Percentiles rank a stretch among this genome's conserved stretches.
These are phyloP conservation scores for Neurospora sp. DNA, from an alignment of 495 filamentous ascomycete species.

Conservation along the genomic window DNA sequence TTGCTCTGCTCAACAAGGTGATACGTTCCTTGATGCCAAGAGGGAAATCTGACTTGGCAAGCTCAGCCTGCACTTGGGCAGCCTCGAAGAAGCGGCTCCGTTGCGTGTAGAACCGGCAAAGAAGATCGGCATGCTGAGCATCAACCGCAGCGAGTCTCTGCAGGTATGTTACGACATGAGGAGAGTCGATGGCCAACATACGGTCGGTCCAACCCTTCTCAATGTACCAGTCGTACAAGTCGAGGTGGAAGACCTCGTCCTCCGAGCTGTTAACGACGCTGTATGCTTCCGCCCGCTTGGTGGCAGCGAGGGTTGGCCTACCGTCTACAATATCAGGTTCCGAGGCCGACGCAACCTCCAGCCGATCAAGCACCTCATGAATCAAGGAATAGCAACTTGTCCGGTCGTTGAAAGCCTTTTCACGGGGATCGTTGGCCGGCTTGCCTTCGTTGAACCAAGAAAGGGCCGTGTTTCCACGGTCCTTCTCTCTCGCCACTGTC, in stretches of 20 bases:
- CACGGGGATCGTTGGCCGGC: conserved; percentile 52
- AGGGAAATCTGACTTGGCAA: conserved; percentile 70
- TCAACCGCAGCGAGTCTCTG: conserved; percentile 57
- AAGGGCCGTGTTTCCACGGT: conserved; percentile 73
- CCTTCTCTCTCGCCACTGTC: conserved; percentile 65
- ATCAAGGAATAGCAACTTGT: conserved; percentile 76
- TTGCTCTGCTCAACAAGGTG: conserved; percentile 77
- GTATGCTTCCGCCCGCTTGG: conserved; percentile 78
- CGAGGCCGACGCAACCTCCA: conserved; percentile 56
- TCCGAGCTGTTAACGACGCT: conserved; percentile 70
- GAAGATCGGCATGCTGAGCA: conserved; percentile 72
- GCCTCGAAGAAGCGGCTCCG: conserved; percentile 72
- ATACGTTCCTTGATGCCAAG: conserved; percentile 71
- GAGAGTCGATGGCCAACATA: conserved; percentile 71
- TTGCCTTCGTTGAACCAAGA: conserved; percentile 54
- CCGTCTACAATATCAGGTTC: conserved; percentile 70
- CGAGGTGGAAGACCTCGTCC: conserved; percentile 88
- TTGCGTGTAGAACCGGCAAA: conserved; percentile 82
- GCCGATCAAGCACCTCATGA: conserved; percentile 60
- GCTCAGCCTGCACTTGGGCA: conserved; percentile 70
- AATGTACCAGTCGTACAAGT: conserved; percentile 96
- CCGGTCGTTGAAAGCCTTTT: conserved; percentile 54
- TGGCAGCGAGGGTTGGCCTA: conserved; percentile 59
- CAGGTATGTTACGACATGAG: conserved; percentile 80
- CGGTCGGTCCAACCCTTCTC: conserved; percentile 70